phyloP scores from a whole-genome alignment of 768 basidiomycete species.

The Lentinula sp. region DNA sequence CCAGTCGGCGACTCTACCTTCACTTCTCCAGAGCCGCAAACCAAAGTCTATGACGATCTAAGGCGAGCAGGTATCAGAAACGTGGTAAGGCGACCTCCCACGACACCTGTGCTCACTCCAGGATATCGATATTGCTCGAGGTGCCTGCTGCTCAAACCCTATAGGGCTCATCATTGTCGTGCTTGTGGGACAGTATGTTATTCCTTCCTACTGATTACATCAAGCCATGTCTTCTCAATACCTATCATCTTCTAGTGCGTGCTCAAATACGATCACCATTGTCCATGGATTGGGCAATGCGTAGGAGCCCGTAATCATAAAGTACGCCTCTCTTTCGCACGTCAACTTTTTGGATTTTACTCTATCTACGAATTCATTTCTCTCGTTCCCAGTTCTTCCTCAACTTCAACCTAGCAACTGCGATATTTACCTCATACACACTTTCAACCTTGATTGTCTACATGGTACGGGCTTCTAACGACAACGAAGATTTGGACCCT shows the following conservation, averaged over 20 bases:
- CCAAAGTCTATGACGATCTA: not conserved
- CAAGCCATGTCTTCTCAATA: not conserved
- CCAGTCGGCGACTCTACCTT: not conserved
- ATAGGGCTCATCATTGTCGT: constrained; percentile 75
- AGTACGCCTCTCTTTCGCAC: constrained; percentile 25
- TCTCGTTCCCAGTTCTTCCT: constrained; percentile 62
- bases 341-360: not conserved
- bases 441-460: constrained; percentile 55
- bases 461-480: constrained; percentile 27
- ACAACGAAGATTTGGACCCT: constrained; percentile 41
- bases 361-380: not conserved
- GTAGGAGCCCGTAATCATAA: constrained; percentile 92
- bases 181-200: constrained; percentile 70
- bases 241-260: constrained; percentile 50
- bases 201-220: not conserved
- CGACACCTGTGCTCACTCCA: constrained; percentile 43
- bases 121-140: constrained; percentile 60
- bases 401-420: constrained; percentile 66
- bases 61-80: not conserved
- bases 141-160: constrained; percentile 67
- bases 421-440: constrained; percentile 56
- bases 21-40: not conserved
- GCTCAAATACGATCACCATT: constrained; percentile 84
- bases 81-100: constrained; percentile 12
- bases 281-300: constrained; percentile 94